Conservation (phyloP, 2,329 filamentous ascomycete species). For the Fusarium sp. region DNA sequence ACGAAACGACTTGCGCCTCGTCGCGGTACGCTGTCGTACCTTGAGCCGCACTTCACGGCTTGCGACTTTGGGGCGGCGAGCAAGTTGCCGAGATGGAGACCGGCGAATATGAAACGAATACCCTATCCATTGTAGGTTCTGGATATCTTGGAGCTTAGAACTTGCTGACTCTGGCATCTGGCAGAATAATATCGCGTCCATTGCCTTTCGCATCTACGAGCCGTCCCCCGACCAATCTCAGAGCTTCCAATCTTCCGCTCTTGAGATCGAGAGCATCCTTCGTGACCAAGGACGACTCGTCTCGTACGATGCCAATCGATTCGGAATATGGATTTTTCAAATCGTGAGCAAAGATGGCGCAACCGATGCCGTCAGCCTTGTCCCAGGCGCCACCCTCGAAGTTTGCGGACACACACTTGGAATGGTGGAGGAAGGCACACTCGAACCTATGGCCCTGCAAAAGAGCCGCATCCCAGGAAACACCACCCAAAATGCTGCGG, state of each 20-base stretch:
- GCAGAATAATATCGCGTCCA: conserved; percentile 64
- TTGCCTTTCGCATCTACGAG: conserved; percentile 65
- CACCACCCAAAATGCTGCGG: conserved; percentile 55
- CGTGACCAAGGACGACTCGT: conserved; percentile 62
- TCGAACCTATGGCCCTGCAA: conserved; percentile 59
- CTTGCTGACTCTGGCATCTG: conserved; percentile 30
- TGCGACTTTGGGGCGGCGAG: conserved; percentile 42
- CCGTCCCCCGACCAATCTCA: conserved; percentile 54
- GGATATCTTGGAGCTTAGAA: background rate
- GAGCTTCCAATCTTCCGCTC: conserved; percentile 55
- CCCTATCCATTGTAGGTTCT: conserved; percentile 60
- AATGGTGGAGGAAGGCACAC: conserved; percentile 58
- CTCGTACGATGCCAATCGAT: conserved; percentile 59
- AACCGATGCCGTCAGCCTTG: conserved; percentile 32
- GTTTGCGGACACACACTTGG: conserved; percentile 55
- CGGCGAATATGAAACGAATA: conserved; percentile 69
- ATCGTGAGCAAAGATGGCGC: conserved; percentile 54
- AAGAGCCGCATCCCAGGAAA: conserved; percentile 53
- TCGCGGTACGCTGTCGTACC: conserved; percentile 33
- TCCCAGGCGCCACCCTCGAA: conserved; percentile 53
- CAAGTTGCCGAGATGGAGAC: conserved; percentile 65
- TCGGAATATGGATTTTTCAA: conserved; percentile 64
- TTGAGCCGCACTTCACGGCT: conserved; percentile 40
- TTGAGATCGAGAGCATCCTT: conserved; percentile 61
- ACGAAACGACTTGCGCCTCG: conserved; percentile 33